These are phyloP conservation scores for Thraustochytrium sp. DNA, from an alignment of 352 stramenopile species.

Conservation along the genomic window DNA sequence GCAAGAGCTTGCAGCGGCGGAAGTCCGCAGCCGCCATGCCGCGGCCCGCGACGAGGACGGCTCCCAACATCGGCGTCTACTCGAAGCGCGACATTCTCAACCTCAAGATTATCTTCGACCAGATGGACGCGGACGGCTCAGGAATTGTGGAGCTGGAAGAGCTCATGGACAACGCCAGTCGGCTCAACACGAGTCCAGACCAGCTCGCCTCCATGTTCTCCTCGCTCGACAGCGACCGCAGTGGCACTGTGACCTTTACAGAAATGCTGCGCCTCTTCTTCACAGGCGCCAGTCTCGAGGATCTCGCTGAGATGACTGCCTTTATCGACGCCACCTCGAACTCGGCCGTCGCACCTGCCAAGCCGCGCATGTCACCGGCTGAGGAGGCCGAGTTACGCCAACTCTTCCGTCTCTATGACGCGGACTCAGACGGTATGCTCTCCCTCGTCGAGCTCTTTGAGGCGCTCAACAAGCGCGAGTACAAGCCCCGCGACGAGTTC, in stretches of 20 bases:
- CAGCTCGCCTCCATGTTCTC: slow-evolving; percentile 11
- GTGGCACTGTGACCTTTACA: background rate
- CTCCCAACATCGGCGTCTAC: slow-evolving; percentile 39
- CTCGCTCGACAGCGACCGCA: background rate
- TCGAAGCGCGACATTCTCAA: slow-evolving; percentile 41
- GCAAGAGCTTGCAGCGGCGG: background rate
- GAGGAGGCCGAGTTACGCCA: slow-evolving; percentile 18
- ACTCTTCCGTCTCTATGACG: slow-evolving; percentile 40
- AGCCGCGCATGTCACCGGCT: background rate
- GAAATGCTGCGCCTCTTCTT: slow-evolving; percentile 5
- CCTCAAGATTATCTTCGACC: slow-evolving; percentile 45
- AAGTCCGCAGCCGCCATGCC: background rate
- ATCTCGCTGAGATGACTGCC: slow-evolving; percentile 4
- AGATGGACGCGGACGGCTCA: background rate
- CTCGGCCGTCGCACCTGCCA: background rate
- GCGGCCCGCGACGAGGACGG: background rate
- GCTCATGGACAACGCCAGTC: slow-evolving; percentile 41
- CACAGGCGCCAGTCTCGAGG: background rate
- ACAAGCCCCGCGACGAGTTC: slow-evolving; percentile 40
- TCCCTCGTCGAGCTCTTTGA: slow-evolving; percentile 35
- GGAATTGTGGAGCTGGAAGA: slow-evolving; percentile 24
- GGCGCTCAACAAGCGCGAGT: slow-evolving; percentile 36
- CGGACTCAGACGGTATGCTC: background rate
- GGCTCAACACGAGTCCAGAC: background rate
- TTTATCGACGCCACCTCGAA: slow-evolving; percentile 13